Conservation (phyloP, 2,329 filamentous ascomycete species). For the Apiospora kogelbergensis region DNA sequence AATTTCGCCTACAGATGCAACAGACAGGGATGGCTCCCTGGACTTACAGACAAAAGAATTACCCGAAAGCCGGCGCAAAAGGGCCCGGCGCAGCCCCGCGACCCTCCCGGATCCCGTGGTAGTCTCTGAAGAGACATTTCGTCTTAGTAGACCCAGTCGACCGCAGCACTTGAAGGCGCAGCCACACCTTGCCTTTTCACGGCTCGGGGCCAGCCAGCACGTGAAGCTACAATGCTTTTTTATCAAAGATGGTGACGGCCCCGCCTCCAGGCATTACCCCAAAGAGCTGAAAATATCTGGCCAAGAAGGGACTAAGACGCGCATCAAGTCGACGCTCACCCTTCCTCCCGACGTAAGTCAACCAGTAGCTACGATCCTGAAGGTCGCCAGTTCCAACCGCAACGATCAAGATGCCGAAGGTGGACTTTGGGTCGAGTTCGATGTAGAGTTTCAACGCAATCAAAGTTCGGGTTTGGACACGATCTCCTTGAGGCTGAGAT, state of each 20-base stretch:
- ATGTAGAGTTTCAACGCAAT: conserved; percentile 30
- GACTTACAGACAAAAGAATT: not conserved
- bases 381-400: conserved; percentile 7
- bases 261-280: not conserved
- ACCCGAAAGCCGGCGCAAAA: not conserved
- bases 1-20: not conserved
- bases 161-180: conserved; percentile 4
- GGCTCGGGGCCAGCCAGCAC: conserved; percentile 3
- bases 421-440: conserved; percentile 34
- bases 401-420: conserved; percentile 16
- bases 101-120: not conserved
- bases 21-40: not conserved
- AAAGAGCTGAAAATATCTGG: conserved; percentile 4
- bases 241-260: not conserved
- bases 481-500: conserved; percentile 33
- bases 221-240: not conserved
- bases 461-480: conserved; percentile 22
- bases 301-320: not conserved
- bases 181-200: conserved; percentile 1
- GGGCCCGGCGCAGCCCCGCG: not conserved
- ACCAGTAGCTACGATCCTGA: conserved; percentile 9
- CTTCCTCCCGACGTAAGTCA: not conserved
- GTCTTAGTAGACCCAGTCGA: conserved; percentile 2
- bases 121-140: not conserved
- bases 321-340: conserved; percentile 1